These are phyloP conservation scores for Mucor velutinosus DNA, from an alignment of 371 early-diverging fungal genomes.

Conservation along the genomic window DNA sequence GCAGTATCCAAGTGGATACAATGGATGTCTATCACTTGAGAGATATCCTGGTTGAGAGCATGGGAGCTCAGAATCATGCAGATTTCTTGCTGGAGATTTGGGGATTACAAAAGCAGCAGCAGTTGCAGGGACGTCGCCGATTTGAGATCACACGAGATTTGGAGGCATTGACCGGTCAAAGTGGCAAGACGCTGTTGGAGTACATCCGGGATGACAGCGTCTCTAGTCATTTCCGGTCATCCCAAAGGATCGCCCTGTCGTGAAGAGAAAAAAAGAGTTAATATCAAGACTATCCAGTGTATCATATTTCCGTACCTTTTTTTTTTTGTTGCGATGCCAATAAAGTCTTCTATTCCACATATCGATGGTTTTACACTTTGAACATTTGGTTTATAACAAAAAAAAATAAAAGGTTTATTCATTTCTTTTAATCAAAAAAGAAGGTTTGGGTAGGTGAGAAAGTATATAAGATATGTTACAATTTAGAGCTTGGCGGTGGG, in stretches of 20 bases:
- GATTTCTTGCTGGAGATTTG: background rate
- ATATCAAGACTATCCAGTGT: background rate
- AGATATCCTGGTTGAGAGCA: background rate
- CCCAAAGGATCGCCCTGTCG: background rate
- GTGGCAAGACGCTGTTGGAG: background rate
- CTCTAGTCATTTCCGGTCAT: background rate
- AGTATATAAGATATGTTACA: background rate
- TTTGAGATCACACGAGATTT: background rate
- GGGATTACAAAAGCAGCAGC: background rate
- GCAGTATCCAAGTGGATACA: background rate
- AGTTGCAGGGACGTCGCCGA: background rate
- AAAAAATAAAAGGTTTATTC: background rate
- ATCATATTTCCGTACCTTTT: background rate
- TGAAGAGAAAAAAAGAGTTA: background rate
- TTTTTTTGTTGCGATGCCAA: background rate
- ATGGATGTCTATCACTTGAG: background rate
- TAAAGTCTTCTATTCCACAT: background rate
- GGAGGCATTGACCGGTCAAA: background rate
- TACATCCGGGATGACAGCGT: background rate
- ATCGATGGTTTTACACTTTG: background rate
- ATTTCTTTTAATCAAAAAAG: background rate
- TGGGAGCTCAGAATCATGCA: background rate
- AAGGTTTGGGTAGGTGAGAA: background rate
- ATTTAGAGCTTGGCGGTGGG: slow-evolving; percentile 58
- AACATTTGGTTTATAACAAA: background rate